Evolutionary conservation across 768 basidiomycete species (phyloP).

Genomic region (Coprinopsis marcescibilis): DNA sequence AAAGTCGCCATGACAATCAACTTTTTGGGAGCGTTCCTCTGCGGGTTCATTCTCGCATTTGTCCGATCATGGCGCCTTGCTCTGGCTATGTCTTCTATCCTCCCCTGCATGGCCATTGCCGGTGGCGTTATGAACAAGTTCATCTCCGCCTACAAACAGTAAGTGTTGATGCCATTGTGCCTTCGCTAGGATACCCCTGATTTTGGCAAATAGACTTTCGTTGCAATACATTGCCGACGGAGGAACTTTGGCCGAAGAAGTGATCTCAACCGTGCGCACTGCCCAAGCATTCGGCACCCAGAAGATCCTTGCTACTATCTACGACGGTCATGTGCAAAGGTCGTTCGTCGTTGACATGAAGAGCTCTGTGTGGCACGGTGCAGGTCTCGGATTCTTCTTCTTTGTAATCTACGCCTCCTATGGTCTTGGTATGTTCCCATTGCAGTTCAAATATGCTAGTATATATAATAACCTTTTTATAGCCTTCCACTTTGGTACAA

Average conservation of each 20-base stretch:
- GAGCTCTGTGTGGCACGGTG: slow-evolving; percentile 44
- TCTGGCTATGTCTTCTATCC: slow-evolving; percentile 63
- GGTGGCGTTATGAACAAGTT: slow-evolving; percentile 59
- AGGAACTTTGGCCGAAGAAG: slow-evolving; percentile 78
- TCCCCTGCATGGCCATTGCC: slow-evolving; percentile 65
- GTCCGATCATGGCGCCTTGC: slow-evolving; percentile 63
- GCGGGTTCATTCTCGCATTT: slow-evolving; percentile 66
- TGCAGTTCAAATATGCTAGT: not conserved
- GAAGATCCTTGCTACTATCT: slow-evolving; percentile 45
- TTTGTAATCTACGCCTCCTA: slow-evolving; percentile 66
- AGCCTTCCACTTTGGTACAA: slow-evolving; percentile 80
- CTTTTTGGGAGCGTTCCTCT: slow-evolving; percentile 56
- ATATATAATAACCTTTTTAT: slow-evolving; percentile 6
- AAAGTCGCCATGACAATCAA: slow-evolving; percentile 59
- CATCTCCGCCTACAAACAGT: slow-evolving; percentile 51
- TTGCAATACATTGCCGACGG: slow-evolving; percentile 65
- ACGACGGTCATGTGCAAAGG: slow-evolving; percentile 47
- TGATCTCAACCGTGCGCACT: slow-evolving; percentile 74
- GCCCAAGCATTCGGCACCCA: slow-evolving; percentile 81
- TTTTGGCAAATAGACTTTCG: slow-evolving; percentile 36
- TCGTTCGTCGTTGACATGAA: slow-evolving; percentile 42
- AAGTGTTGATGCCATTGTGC: slow-evolving; percentile 17
- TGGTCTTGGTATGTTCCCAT: slow-evolving; percentile 37
- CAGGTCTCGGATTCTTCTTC: slow-evolving; percentile 58
- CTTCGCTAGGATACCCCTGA: not conserved